Percentiles rank a stretch among this genome's conserved stretches.
Evolutionary conservation across 441 rosid genomes (phyloP).

Genomic region (Pelargonium australe): DNA sequence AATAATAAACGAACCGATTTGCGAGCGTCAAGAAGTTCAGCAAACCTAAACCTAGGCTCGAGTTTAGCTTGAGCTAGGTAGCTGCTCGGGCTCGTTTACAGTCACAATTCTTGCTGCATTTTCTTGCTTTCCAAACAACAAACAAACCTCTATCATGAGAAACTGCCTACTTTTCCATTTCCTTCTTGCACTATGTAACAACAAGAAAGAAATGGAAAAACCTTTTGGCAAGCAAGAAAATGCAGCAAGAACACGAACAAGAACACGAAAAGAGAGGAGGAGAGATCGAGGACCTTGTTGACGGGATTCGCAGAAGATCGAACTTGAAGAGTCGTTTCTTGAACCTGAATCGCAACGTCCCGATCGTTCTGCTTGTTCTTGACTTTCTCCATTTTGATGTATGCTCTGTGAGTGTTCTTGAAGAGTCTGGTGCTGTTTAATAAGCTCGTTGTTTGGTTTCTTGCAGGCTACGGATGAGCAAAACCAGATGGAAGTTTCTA

Average conservation of each 20-base stretch:
- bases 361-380: not conserved
- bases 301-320: not conserved
- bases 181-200: too few species aligned
- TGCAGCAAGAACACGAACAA: not conserved
- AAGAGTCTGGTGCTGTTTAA: not conserved
- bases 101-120: too few species aligned
- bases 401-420: not conserved
- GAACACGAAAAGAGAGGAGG: too few species aligned
- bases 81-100: too few species aligned
- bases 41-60: too few species aligned
- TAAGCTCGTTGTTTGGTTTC: not conserved
- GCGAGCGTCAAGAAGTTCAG: too few species aligned
- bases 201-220: too few species aligned
- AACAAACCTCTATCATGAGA: too few species aligned
- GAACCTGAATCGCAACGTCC: not conserved
- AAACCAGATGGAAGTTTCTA: not conserved
- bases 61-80: too few species aligned
- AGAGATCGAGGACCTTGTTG: not conserved
- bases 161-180: too few species aligned
- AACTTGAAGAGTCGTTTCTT: not conserved
- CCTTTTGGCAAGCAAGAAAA: not conserved
- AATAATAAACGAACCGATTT: too few species aligned
- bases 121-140: too few species aligned
- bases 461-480: not conserved
- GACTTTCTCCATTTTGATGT: not conserved